A percentile compares a stretch with the other conserved stretches of the same genome.
phyloP scores from a whole-genome alignment of 139 green algal genomes.

The Ettlia oleoabundans region DNA sequence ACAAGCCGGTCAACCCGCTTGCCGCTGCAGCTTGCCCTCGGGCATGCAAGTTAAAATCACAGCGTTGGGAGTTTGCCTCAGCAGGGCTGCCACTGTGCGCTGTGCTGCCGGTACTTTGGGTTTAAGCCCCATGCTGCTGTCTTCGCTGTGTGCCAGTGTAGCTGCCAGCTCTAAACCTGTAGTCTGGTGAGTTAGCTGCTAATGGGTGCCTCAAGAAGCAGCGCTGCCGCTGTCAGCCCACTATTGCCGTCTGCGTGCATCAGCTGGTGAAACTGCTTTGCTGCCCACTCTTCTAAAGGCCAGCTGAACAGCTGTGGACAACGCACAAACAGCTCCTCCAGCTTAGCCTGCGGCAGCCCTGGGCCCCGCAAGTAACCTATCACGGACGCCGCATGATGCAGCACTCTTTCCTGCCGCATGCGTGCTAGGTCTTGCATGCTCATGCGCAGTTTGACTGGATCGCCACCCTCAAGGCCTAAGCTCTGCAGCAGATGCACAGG shows the following conservation, averaged over 20 bases:
- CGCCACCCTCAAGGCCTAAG: background rate
- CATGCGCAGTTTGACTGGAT: background rate
- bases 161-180: background rate
- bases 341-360: background rate
- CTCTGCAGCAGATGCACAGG: background rate
- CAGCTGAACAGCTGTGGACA: conserved; percentile 6
- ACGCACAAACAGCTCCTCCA: background rate
- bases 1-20: background rate
- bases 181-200: background rate
- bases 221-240: background rate
- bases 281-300: background rate
- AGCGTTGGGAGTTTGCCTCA: background rate
- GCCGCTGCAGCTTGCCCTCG: background rate
- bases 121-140: background rate
- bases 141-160: background rate
- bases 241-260: background rate
- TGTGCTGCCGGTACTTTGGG: background rate
- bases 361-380: background rate
- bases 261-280: background rate
- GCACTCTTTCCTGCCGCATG: conserved; percentile 2
- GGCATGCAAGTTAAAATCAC: background rate
- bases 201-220: background rate
- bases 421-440: background rate
- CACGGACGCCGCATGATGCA: background rate
- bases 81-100: background rate